phyloP scores from a whole-genome alignment of 305 asterid genomes.

The Fraxinus xanthoxyloides region DNA sequence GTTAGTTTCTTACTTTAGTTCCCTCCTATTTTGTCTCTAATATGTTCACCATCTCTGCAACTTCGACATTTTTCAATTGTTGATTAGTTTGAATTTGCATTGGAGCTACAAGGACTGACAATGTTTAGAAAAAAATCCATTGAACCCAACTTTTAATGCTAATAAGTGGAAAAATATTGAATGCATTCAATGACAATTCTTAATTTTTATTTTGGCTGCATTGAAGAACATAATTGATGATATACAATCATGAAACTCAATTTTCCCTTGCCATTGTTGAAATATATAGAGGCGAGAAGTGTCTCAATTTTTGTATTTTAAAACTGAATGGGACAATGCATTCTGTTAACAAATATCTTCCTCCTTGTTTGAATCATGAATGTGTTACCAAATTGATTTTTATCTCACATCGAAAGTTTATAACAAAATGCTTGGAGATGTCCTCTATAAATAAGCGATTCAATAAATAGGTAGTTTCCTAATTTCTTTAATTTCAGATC shows the following conservation, averaged over 20 bases:
- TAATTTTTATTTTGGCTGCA: not conserved
- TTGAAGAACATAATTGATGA: not conserved
- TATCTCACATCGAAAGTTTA: not conserved
- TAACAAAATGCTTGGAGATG: not conserved
- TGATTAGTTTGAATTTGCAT: not conserved
- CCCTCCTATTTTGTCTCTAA: conserved; percentile 2
- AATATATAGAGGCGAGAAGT: not conserved
- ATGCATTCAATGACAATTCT: not conserved
- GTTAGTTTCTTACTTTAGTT: not conserved
- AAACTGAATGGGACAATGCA: not conserved
- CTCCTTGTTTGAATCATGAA: not conserved
- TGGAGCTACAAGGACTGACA: not conserved
- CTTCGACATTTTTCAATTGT: conserved; percentile 2
- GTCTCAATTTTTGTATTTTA: not conserved
- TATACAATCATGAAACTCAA: not conserved
- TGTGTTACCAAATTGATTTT: not conserved
- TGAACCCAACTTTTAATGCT: not conserved
- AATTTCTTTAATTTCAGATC: not conserved
- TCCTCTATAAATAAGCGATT: too few relatives aligned
- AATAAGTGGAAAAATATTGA: not conserved
- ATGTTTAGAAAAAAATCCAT: not conserved
- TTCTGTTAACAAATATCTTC: not conserved
- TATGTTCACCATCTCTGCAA: not conserved
- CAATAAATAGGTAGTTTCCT: too few relatives aligned
- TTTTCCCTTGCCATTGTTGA: not conserved